Evolutionary conservation across 2,329 filamentous ascomycete species (phyloP).

Genomic region (Fusarium sp.): DNA sequence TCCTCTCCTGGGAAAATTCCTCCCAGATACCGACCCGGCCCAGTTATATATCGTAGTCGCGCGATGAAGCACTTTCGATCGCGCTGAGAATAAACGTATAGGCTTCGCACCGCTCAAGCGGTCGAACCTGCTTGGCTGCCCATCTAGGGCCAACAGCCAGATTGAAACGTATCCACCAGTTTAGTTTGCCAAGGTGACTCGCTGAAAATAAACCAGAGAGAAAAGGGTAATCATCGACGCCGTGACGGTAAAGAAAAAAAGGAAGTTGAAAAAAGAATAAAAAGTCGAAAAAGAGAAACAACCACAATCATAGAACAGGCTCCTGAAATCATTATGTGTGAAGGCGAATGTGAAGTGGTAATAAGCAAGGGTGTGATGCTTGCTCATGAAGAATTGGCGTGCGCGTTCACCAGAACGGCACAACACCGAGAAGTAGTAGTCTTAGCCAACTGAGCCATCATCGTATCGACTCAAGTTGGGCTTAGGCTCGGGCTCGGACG

Average conservation of each 20-base stretch:
- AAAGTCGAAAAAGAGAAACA: conserved; percentile 9
- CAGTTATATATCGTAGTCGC: conserved; percentile 44
- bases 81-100: conserved; percentile 47
- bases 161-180: conserved; percentile 42
- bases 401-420: conserved; percentile 20
- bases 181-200: conserved; percentile 39
- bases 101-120: conserved; percentile 29
- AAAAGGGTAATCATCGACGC: conserved; percentile 34
- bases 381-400: conserved; percentile 8
- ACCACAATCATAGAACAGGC: conserved; percentile 34
- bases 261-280: conserved; percentile 19
- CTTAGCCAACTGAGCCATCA: conserved; percentile 13
- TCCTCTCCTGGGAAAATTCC: conserved; percentile 35
- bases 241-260: conserved; percentile 37
- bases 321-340: conserved; percentile 42
- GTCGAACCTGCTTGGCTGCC: conserved; percentile 32
- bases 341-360: conserved; percentile 27
- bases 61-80: conserved; percentile 49
- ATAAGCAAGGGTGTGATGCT: conserved; percentile 16
- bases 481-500: conserved; percentile 25
- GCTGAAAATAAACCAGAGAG: conserved; percentile 37
- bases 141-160: conserved; percentile 32
- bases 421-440: conserved; percentile 14
- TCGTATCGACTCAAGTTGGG: conserved; percentile 22
- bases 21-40: conserved; percentile 34